A percentile compares a stretch with the other conserved stretches of the same genome.
Conservation (phyloP, 2,329 filamentous ascomycete genomes). For the Scedosporium minutisporum region DNA sequence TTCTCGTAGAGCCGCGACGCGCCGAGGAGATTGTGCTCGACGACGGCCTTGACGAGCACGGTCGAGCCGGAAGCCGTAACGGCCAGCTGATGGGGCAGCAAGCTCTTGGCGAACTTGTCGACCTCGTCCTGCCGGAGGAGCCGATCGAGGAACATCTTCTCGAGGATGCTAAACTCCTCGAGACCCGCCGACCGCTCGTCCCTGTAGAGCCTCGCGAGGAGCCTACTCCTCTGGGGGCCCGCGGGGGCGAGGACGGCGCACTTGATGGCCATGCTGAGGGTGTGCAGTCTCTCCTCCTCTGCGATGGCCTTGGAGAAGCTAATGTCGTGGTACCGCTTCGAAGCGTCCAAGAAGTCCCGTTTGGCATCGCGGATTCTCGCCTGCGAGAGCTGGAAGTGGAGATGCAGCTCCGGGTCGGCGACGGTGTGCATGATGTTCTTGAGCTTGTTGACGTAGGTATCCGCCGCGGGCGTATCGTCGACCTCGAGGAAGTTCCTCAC, state of each 20-base stretch:
- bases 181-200: constrained; percentile 73
- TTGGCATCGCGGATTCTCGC: constrained; percentile 89
- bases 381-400: constrained; percentile 86
- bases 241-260: constrained; percentile 90
- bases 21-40: constrained; percentile 90
- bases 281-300: constrained; percentile 76
- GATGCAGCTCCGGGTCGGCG: constrained; percentile 59
- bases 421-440: constrained; percentile 85
- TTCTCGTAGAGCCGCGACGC: constrained; percentile 73
- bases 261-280: constrained; percentile 77
- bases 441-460: constrained; percentile 84
- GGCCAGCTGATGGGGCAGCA: constrained; percentile 83
- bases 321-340: constrained; percentile 79
- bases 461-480: constrained; percentile 78
- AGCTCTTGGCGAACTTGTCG: constrained; percentile 67
- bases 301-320: constrained; percentile 70
- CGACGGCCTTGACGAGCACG: constrained; percentile 82
- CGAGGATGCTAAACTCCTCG: constrained; percentile 76
- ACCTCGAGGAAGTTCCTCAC: constrained; percentile 90
- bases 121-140: constrained; percentile 76
- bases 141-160: constrained; percentile 95
- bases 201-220: constrained; percentile 79
- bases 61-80: constrained; percentile 84
- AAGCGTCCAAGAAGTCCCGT: constrained; percentile 79
- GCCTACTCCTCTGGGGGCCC: constrained; percentile 71